Percentiles rank a stretch among this genome's conserved stretches.
Evolutionary conservation across 257 asterid species (phyloP).

Genomic region (Oldenlandia corymbosa): DNA sequence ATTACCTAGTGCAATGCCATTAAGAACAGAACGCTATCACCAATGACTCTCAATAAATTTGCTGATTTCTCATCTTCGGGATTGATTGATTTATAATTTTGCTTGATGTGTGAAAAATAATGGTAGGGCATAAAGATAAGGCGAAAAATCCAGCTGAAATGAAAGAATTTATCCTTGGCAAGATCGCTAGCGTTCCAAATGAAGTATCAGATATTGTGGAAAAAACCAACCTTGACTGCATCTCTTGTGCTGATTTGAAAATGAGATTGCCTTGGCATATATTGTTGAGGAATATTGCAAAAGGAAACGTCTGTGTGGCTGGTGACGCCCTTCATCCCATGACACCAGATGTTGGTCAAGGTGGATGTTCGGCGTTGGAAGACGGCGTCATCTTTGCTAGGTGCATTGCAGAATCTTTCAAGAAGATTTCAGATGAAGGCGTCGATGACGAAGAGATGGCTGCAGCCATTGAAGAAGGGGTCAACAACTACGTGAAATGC

Average conservation of each 20-base stretch:
- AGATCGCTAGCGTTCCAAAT: neutral
- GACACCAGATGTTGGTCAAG: slow-evolving; percentile 8
- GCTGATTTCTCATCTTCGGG: no score
- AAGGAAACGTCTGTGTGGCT: neutral
- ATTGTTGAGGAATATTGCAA: neutral
- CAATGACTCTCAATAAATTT: no score
- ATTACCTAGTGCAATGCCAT: no score
- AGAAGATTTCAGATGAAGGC: neutral
- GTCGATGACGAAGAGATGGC: neutral
- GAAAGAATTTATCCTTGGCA: slow-evolving; percentile 7
- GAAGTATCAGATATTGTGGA: slow-evolving; percentile 4
- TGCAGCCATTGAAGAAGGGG: neutral
- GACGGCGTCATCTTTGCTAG: slow-evolving; percentile 1
- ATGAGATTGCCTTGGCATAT: slow-evolving; percentile 7
- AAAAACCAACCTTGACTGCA: neutral
- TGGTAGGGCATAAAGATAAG: slow-evolving; percentile 6
- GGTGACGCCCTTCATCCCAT: slow-evolving; percentile 5
- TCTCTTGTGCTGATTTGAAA: neutral
- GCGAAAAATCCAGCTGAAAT: neutral
- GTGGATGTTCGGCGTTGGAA: neutral
- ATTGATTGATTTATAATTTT: no score
- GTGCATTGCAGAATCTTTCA: slow-evolving; percentile 4
- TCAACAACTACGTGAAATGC: neutral
- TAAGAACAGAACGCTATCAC: no score
- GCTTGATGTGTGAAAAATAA: neutral